Conservation (phyloP, 2,329 filamentous ascomycete genomes). For the Huntiella decipiens region DNA sequence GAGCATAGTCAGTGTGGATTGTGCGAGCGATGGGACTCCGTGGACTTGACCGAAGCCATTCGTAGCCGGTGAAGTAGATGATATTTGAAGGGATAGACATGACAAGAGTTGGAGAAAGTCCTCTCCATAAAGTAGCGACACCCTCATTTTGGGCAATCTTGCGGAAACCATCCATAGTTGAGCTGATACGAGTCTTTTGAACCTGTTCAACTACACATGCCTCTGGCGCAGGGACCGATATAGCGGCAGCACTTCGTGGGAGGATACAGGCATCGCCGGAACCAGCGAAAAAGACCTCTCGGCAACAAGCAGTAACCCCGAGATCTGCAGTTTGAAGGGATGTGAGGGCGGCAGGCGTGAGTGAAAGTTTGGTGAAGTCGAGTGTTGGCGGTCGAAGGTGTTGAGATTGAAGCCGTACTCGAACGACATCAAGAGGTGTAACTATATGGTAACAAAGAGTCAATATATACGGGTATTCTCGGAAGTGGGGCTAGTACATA, state of each 20-base stretch:
- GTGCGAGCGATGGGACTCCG: slow-evolving; percentile 49
- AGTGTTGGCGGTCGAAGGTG: slow-evolving; percentile 29
- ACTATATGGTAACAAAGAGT: slow-evolving; percentile 30
- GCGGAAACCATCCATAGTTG: slow-evolving; percentile 74
- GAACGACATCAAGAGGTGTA: slow-evolving; percentile 89
- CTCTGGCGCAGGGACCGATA: slow-evolving; percentile 28
- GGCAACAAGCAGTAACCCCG: slow-evolving; percentile 84
- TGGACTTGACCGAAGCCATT: slow-evolving; percentile 65
- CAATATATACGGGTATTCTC: too few relatives aligned
- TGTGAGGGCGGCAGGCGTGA: slow-evolving; percentile 34
- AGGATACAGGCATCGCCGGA: slow-evolving; percentile 65
- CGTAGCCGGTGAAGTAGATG: slow-evolving; percentile 96
- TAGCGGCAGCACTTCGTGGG: slow-evolving; percentile 33
- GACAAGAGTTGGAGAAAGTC: slow-evolving; percentile 76
- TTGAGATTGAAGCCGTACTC: slow-evolving; percentile 84
- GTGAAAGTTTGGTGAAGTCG: slow-evolving; percentile 35
- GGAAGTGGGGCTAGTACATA: slow-evolving; percentile 24
- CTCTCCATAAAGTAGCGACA: slow-evolving; percentile 69
- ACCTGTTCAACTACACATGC: slow-evolving; percentile 79
- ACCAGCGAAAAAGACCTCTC: slow-evolving; percentile 94
- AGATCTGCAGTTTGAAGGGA: slow-evolving; percentile 60
- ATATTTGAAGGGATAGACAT: slow-evolving; percentile 95
- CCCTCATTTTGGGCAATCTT: slow-evolving; percentile 96
- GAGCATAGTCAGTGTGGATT: slow-evolving; percentile 52
- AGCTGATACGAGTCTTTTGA: slow-evolving; percentile 66